Evolutionary conservation across 768 basidiomycete species (phyloP).

Genomic region (Coprinopsis sp.): DNA sequence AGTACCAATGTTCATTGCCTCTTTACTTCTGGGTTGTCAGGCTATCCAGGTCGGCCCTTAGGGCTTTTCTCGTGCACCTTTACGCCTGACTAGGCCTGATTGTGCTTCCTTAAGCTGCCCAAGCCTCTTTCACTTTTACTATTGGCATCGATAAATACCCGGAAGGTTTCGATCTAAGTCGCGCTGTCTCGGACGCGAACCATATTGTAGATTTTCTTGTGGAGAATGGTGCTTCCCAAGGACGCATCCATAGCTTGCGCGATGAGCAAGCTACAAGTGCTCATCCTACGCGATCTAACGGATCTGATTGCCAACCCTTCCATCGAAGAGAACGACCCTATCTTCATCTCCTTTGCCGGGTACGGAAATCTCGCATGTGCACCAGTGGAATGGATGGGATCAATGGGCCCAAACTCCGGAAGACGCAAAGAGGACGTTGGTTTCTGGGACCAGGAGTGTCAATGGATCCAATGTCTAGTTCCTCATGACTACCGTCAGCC

Average conservation of each 20-base stretch:
- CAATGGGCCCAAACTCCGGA: no score
- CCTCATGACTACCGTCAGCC: constrained; percentile 50
- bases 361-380: constrained; percentile 50
- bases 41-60: no score
- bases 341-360: constrained; percentile 61
- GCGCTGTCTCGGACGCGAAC: constrained; percentile 37
- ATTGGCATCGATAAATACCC: constrained; percentile 7
- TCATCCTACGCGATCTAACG: constrained; percentile 47
- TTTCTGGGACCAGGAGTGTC: no score
- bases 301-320: constrained; percentile 49
- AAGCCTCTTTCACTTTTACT: neutral
- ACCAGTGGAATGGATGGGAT: constrained; percentile 47
- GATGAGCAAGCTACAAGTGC: constrained; percentile 48
- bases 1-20: no score
- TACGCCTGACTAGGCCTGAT: no score
- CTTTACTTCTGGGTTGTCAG: no score
- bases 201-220: constrained; percentile 46
- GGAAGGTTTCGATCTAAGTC: neutral
- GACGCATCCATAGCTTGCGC: constrained; percentile 44
- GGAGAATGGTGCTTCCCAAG: constrained; percentile 36
- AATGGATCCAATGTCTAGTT: constrained; percentile 52
- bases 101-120: no score
- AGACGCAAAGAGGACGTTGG: no score
- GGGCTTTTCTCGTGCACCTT: no score
- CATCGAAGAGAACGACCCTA: constrained; percentile 50